Percentiles rank a stretch among this genome's conserved stretches.
Conservation (phyloP, 768 basidiomycete species). For the Pleurotus cornucopiae region DNA sequence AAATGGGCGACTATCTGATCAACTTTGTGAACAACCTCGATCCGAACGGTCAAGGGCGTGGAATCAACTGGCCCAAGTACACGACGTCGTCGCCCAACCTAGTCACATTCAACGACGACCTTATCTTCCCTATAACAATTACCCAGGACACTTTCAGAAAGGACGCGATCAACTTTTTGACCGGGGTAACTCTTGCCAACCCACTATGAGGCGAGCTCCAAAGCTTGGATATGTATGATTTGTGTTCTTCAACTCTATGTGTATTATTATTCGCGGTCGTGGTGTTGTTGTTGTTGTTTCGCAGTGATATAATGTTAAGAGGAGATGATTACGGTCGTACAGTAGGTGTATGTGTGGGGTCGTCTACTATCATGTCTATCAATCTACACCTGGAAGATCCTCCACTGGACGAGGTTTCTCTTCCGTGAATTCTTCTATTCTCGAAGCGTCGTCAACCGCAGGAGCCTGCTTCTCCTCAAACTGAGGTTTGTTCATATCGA, state of each 20-base stretch:
- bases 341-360: background rate
- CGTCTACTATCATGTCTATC: background rate
- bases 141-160: slow-evolving; percentile 40
- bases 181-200: slow-evolving; percentile 25
- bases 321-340: background rate
- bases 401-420: background rate
- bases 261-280: background rate
- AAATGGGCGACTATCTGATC: slow-evolving; percentile 44
- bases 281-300: background rate
- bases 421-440: slow-evolving; percentile 6
- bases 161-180: slow-evolving; percentile 32
- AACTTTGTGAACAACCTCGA: slow-evolving; percentile 38
- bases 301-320: background rate
- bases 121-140: slow-evolving; percentile 23
- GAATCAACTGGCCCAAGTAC: slow-evolving; percentile 42
- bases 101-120: slow-evolving; percentile 35
- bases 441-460: background rate
- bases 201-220: slow-evolving; percentile 19
- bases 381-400: background rate
- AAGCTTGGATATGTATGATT: background rate
- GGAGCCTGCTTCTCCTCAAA: background rate
- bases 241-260: background rate
- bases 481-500: slow-evolving; percentile 2
- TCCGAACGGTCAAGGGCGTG: slow-evolving; percentile 34
- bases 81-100: slow-evolving; percentile 26